A percentile compares a stretch with the other conserved stretches of the same genome.
Evolutionary conservation across 495 filamentous ascomycete species (phyloP).

Genomic region (Daldinia grandis): DNA sequence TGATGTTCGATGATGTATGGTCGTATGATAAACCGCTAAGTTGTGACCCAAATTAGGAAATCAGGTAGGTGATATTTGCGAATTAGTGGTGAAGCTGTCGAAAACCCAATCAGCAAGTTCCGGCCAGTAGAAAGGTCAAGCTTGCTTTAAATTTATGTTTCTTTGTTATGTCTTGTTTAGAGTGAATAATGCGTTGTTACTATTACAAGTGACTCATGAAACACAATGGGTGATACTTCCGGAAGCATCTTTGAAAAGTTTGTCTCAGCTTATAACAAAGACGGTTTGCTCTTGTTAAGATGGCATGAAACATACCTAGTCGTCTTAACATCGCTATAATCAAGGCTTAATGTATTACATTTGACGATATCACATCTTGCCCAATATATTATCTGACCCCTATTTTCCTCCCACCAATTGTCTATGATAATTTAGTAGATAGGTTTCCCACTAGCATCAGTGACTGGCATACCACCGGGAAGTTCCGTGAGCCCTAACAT

Average conservation of each 20-base stretch:
- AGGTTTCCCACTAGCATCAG: constrained; percentile 23
- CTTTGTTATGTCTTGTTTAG: not conserved
- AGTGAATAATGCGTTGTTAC: constrained; percentile 8
- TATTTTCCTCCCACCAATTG: not conserved
- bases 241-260: constrained; percentile 25
- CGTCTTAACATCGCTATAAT: not conserved
- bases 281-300: not conserved
- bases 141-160: not conserved
- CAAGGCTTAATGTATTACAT: not conserved
- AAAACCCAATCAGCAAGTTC: not conserved
- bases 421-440: constrained; percentile 10
- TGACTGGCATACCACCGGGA: constrained; percentile 42
- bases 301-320: too few species aligned
- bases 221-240: constrained; percentile 18
- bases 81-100: not conserved
- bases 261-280: constrained; percentile 15
- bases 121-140: not conserved
- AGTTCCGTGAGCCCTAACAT: constrained; percentile 37
- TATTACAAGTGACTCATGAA: constrained; percentile 4
- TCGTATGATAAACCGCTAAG: not conserved
- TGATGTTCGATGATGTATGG: not conserved
- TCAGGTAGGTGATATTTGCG: too few species aligned
- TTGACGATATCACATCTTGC: not conserved
- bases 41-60: not conserved
- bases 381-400: not conserved